Evolutionary conservation across 805 yeast species (phyloP).

Genomic region (Sugiyamaella americana): DNA sequence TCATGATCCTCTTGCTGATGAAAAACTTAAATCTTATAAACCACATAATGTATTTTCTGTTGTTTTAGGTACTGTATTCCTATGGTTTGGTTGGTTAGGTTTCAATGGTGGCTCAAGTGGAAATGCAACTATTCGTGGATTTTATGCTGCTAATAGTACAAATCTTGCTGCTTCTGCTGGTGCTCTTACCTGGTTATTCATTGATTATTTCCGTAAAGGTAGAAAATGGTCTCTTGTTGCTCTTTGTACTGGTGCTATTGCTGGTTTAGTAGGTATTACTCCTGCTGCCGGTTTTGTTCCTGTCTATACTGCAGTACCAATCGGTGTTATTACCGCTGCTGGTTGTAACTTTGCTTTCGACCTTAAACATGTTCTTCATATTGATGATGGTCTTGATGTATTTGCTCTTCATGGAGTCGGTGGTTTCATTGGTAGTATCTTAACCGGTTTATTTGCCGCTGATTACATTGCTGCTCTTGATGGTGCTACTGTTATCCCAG

Average conservation of each 20-base stretch:
- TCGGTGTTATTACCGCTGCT: constrained; percentile 72
- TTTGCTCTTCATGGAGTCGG: constrained; percentile 93
- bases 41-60: constrained; percentile 91
- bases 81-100: constrained; percentile 99
- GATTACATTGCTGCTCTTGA: constrained; percentile 85
- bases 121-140: constrained; percentile 84
- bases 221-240: constrained; percentile 93
- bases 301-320: constrained; percentile 77
- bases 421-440: constrained; percentile 73
- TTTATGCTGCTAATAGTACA: constrained; percentile 91
- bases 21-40: constrained; percentile 77
- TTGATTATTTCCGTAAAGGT: constrained; percentile 80
- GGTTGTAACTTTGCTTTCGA: constrained; percentile 84
- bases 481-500: constrained; percentile 56
- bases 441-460: constrained; percentile 92
- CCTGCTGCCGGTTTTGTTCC: constrained; percentile 98
- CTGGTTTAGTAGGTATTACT: constrained; percentile 91
- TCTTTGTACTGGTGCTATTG: constrained; percentile 84
- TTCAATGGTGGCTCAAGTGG: constrained; percentile 99
- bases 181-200: constrained; percentile 89
- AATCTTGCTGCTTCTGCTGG: constrained; percentile 91
- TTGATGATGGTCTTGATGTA: constrained; percentile 95
- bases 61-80: constrained; percentile 86
- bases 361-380: constrained; percentile 60
- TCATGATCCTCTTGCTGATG: constrained; percentile 59